Evolutionary conservation across 768 basidiomycete species (phyloP), one percentile per base, ranked within the genome.

Genomic region (Daedalea quercina): DNA sequence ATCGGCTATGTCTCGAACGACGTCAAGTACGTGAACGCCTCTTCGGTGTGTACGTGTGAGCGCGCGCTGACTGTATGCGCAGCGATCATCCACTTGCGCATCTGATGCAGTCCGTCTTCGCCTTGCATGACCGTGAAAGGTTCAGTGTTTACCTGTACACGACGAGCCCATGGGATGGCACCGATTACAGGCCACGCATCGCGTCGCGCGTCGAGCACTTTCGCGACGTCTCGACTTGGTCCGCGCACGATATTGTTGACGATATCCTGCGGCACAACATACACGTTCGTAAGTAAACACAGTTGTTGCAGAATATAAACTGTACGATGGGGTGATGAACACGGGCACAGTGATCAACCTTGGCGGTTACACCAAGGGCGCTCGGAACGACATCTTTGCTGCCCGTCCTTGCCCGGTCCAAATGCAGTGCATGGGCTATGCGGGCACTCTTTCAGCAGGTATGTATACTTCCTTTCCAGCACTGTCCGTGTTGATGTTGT

Each of bases 31-130:
- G 70, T 60, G n/a, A n/a, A n/a, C n/a, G n/a, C n/a, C n/a, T 12
- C 26, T 45, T 44, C 24, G 23, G 31, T 15, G 31, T 31, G 11
- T 48, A 11, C 25, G 52, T 22, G 26, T 23, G 19, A 24, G 37
- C n/a, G 31, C 3, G 50, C 24, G 35, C 22, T 25, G 24, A 24
- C 23, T 47, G 42, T 51, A 20, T 7, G 15, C 13, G 23, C 50
- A 77, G 76, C 58, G 74, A 79, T 54, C 77, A 79, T 51, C 78
- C 77, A 12, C 63, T 79, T 44, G 69, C 76, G 22, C 77, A 79
- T 56, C 69, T 79, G 47, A 79, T 77, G 75, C 76, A 76, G 56
- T 74, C 72, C 15, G 76, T 75, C 40, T 79, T 79, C 55, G 60
- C 66, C 15, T 63, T 75, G 55, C 76, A 79, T 57, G 65, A 76